Percentiles rank a stretch among this genome's conserved stretches.
phyloP scores from a whole-genome alignment of 2,329 filamentous ascomycete genomes.

The Chaetomium sp. region DNA sequence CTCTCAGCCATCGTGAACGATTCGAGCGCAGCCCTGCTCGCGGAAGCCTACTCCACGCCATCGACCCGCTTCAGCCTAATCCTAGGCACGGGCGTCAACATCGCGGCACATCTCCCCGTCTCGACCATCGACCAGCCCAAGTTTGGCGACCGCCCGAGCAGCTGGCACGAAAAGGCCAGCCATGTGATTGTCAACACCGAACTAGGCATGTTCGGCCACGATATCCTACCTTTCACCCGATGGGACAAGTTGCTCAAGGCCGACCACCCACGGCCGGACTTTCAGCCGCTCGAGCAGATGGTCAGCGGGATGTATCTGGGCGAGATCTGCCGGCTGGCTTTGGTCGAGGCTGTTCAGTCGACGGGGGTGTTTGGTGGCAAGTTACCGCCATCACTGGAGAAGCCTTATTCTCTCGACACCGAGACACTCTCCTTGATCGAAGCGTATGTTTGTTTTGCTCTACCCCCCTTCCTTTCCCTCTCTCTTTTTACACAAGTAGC shows the following conservation, averaged over 20 bases:
- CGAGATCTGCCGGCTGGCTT: constrained; percentile 53
- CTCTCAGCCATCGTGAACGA: constrained; percentile 61
- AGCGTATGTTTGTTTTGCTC: constrained; percentile 37
- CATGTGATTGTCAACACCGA: constrained; percentile 64
- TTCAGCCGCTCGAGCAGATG: constrained; percentile 57
- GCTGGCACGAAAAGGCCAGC: constrained; percentile 52
- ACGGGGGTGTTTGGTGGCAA: constrained; percentile 50
- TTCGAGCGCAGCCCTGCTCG: constrained; percentile 59
- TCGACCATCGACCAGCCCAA: constrained; percentile 48
- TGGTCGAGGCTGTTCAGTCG: constrained; percentile 52
- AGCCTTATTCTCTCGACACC: constrained; percentile 53
- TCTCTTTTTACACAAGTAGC: background rate
- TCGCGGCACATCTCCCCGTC: constrained; percentile 57
- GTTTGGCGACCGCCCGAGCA: constrained; percentile 47
- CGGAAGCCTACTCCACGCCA: constrained; percentile 53
- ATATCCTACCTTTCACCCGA: constrained; percentile 51
- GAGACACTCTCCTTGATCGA: constrained; percentile 54
- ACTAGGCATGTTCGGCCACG: constrained; percentile 58
- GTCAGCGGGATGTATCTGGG: constrained; percentile 62
- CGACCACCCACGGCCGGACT: constrained; percentile 49
- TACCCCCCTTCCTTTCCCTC: background rate
- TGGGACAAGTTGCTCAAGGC: constrained; percentile 53
- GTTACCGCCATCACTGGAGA: constrained; percentile 46
- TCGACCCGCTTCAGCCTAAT: constrained; percentile 59
- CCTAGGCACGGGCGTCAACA: constrained; percentile 61